Evolutionary conservation across 2,329 filamentous ascomycete species (phyloP).

Genomic region (Cytospora chrysosperma): DNA sequence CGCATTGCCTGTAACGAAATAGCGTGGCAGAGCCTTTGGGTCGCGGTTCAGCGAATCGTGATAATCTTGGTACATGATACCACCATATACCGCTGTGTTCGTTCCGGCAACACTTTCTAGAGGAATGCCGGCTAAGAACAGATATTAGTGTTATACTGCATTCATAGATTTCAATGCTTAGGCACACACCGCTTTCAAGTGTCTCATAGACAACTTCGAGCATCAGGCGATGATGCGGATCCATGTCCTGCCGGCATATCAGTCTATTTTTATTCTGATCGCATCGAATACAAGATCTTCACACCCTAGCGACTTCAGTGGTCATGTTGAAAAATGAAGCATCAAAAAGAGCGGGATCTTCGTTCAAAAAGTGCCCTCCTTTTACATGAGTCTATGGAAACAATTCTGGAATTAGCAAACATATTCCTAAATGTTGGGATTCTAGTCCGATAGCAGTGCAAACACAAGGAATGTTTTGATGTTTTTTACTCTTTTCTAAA

Average conservation of each 20-base stretch:
- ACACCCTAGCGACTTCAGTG: background rate
- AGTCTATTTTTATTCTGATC: background rate
- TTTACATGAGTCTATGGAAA: background rate
- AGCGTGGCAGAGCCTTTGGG: no score
- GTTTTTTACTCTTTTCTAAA: background rate
- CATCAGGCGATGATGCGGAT: conserved; percentile 1
- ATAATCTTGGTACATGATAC: no score
- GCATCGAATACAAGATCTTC: no score
- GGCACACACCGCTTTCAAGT: background rate
- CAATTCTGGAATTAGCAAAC: no score
- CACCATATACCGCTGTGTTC: no score
- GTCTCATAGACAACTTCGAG: conserved; percentile 15
- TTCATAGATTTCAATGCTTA: no score
- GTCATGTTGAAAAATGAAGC: conserved; percentile 11
- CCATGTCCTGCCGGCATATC: background rate
- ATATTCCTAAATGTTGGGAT: no score
- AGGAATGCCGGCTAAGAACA: background rate
- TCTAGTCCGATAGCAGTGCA: no score
- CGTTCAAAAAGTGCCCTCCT: conserved; percentile 1
- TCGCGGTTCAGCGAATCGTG: no score
- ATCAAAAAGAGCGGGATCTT: background rate
- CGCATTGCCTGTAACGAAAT: no score
- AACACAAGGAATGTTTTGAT: no score
- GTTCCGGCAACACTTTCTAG: conserved; percentile 31
- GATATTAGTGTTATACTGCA: no score